Evolutionary conservation across 805 yeast genomes (phyloP).

Genomic region (Schizosaccharomyces octosporus): DNA sequence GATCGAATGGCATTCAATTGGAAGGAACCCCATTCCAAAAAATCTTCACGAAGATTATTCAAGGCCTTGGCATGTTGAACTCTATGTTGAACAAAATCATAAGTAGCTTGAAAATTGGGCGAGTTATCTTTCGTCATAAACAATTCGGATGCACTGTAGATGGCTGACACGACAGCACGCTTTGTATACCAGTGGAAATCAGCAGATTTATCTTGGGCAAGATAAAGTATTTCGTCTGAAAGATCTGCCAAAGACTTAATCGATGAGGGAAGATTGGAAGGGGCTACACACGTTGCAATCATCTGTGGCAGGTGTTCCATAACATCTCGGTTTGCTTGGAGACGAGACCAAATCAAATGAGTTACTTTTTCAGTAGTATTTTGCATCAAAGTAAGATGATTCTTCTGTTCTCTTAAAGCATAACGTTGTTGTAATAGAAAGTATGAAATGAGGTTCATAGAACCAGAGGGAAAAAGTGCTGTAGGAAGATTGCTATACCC

Average conservation of each 20-base stretch:
- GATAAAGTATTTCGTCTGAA: constrained; percentile 61
- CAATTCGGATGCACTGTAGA: constrained; percentile 47
- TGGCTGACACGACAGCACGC: constrained; percentile 40
- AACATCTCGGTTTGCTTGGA: constrained; percentile 27
- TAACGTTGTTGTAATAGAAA: constrained; percentile 22
- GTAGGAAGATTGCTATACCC: constrained; percentile 28
- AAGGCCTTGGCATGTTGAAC: background rate
- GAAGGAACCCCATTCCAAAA: background rate
- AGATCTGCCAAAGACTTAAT: constrained; percentile 46
- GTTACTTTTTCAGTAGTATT: constrained; percentile 19
- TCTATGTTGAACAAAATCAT: background rate
- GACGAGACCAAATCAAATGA: constrained; percentile 19
- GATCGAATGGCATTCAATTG: background rate
- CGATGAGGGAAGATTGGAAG: constrained; percentile 32
- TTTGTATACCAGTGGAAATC: constrained; percentile 89
- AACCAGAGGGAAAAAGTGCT: constrained; percentile 21
- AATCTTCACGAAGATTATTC: background rate
- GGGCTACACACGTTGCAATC: constrained; percentile 37
- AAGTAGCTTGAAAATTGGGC: constrained; percentile 28
- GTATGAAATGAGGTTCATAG: constrained; percentile 29
- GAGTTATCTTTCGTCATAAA: constrained; percentile 60
- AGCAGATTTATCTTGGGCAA: constrained; percentile 50
- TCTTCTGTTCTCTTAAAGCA: constrained; percentile 10
- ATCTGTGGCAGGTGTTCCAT: constrained; percentile 22
- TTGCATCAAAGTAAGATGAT: constrained; percentile 5